Percentiles rank a stretch among this genome's conserved stretches.
Conservation (phyloP, 2,329 filamentous ascomycete species). For the Hyphodiscus sp. region DNA sequence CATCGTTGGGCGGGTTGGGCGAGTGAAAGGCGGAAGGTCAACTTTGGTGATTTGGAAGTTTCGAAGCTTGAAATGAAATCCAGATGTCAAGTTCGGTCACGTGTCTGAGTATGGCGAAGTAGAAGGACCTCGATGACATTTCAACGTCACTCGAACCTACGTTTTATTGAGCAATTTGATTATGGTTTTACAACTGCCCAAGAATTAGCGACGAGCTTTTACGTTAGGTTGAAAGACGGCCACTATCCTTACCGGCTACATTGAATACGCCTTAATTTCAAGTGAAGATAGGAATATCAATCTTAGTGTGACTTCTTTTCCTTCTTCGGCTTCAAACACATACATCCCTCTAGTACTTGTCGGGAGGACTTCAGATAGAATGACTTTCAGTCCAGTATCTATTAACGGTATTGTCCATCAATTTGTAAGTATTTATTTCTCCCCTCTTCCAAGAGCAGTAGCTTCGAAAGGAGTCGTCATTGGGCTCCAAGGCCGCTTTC, state of each 20-base stretch:
- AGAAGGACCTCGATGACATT: background rate
- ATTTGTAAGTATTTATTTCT: slow-evolving; percentile 9
- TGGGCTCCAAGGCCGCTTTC: too few relatives aligned
- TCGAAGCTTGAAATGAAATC: background rate
- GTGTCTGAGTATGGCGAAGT: background rate
- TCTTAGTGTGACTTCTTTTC: background rate
- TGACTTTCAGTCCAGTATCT: background rate
- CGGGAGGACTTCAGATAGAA: background rate
- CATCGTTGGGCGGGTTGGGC: slow-evolving; percentile 14
- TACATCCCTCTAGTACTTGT: background rate
- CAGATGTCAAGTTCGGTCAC: background rate
- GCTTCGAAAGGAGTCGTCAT: too few relatives aligned
- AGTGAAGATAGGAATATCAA: too few relatives aligned
- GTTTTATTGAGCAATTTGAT: too few relatives aligned
- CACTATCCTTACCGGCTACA: too few relatives aligned
- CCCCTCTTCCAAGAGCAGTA: too few relatives aligned
- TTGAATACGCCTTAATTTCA: too few relatives aligned
- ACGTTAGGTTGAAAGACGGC: too few relatives aligned
- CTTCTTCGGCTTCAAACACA: background rate
- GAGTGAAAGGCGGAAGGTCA: background rate
- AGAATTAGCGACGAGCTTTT: too few relatives aligned
- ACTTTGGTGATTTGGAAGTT: background rate
- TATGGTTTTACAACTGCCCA: too few relatives aligned
- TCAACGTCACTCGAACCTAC: background rate
- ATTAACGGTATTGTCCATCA: slow-evolving; percentile 13